Evolutionary conservation across 2,329 filamentous ascomycete species (phyloP).

Genomic region (Stagonosporopsis vannaccii): DNA sequence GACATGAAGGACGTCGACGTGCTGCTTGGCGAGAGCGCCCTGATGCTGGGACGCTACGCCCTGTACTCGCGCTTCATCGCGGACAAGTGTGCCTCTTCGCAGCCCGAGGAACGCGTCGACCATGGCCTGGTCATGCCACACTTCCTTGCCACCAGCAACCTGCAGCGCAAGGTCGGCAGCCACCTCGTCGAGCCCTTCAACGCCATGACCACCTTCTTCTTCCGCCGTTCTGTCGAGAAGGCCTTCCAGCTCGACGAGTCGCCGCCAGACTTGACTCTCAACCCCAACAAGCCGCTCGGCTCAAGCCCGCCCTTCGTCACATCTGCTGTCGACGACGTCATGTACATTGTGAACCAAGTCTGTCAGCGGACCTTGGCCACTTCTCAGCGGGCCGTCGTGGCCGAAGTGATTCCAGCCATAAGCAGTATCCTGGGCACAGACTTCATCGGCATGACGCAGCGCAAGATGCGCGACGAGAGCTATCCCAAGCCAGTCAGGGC

Average conservation of each 20-base stretch:
- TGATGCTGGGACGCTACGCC: conserved; percentile 94
- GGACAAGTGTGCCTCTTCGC: conserved; percentile 72
- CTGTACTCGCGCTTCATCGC: conserved; percentile 89
- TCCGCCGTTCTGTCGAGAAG: conserved; percentile 94
- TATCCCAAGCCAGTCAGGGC: conserved; percentile 83
- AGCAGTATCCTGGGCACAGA: conserved; percentile 83
- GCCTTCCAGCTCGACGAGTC: conserved; percentile 95
- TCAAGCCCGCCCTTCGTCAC: conserved; percentile 89
- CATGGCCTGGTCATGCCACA: conserved; percentile 70
- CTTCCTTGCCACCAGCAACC: conserved; percentile 78
- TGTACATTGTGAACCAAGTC: conserved; percentile 97
- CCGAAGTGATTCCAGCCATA: conserved; percentile 78
- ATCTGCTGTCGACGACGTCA: conserved; percentile 95
- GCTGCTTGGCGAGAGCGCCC: conserved; percentile 82
- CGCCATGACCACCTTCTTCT: conserved; percentile 93
- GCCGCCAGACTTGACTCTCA: conserved; percentile 79
- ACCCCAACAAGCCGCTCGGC: conserved; percentile 73
- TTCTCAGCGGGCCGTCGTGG: conserved; percentile 79
- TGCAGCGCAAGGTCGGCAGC: conserved; percentile 78
- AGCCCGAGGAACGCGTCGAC: conserved; percentile 62
- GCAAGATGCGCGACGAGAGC: conserved; percentile 95
- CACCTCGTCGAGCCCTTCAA: conserved; percentile 85
- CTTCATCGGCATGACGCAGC: conserved; percentile 95
- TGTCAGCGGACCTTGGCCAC: conserved; percentile 87
- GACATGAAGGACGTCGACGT: conserved; percentile 97